A percentile compares a stretch with the other conserved stretches of the same genome.
These are phyloP conservation scores for Geotrichum klebahnii DNA, from an alignment of 1,139 yeast genomes.

Conservation along the genomic window DNA sequence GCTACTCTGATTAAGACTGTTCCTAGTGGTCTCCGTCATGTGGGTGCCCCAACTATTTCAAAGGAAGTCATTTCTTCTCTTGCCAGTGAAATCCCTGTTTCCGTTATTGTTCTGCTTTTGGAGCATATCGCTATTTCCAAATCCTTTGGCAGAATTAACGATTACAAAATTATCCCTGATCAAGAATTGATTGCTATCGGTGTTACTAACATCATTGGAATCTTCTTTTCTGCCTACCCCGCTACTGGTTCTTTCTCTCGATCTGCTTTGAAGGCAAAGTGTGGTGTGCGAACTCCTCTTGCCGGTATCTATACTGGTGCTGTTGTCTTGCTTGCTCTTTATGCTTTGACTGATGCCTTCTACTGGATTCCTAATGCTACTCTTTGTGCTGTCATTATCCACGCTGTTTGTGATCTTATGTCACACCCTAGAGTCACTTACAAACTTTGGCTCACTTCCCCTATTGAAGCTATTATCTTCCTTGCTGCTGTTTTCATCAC, in stretches of 20 bases:
- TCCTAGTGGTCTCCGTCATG: conserved; percentile 75
- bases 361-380: conserved; percentile 89
- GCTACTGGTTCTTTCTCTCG: conserved; percentile 95
- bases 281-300: conserved; percentile 92
- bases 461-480: conserved; percentile 74
- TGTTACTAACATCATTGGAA: conserved; percentile 81
- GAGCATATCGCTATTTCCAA: conserved; percentile 94
- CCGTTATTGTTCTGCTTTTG: conserved; percentile 71
- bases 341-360: conserved; percentile 77
- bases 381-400: conserved; percentile 81
- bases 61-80: conserved; percentile 54
- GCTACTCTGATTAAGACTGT: conserved; percentile 68
- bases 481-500: conserved; percentile 72
- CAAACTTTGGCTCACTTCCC: conserved; percentile 71
- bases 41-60: conserved; percentile 69
- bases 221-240: conserved; percentile 90
- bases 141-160: conserved; percentile 88
- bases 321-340: conserved; percentile 80
- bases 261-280: conserved; percentile 88
- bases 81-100: conserved; percentile 79
- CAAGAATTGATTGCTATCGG: conserved; percentile 95
- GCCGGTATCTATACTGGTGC: conserved; percentile 90
- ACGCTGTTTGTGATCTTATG: conserved; percentile 88
- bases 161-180: conserved; percentile 84
- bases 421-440: conserved; percentile 68